Percentiles rank a stretch among this genome's conserved stretches.
Evolutionary conservation across 495 filamentous ascomycete genomes (phyloP).

Genomic region (Penicillium coffeae): DNA sequence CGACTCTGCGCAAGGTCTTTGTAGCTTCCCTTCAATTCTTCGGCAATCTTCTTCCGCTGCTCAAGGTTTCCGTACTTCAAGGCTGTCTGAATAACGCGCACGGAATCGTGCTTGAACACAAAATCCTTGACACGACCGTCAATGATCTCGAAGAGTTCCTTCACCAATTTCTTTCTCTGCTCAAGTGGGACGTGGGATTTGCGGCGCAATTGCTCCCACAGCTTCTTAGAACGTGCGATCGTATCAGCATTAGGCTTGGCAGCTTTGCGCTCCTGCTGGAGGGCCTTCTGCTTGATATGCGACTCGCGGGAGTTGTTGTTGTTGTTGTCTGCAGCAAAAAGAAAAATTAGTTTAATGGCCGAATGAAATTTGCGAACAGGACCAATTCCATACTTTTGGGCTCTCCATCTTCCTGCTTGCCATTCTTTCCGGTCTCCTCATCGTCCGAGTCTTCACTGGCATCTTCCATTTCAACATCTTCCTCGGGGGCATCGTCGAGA

Average conservation of each 20-base stretch:
- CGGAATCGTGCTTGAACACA: constrained; percentile 96
- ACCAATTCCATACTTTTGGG: constrained; percentile 27
- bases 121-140: constrained; percentile 89
- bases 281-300: constrained; percentile 86
- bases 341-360: not conserved
- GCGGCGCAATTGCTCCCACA: constrained; percentile 90
- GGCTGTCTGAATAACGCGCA: constrained; percentile 90
- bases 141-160: constrained; percentile 85
- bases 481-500: constrained; percentile 24
- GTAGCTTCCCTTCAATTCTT: constrained; percentile 83
- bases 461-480: constrained; percentile 39
- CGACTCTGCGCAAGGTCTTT: constrained; percentile 81
- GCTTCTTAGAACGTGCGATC: constrained; percentile 85
- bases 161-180: constrained; percentile 79
- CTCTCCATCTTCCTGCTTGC: no score
- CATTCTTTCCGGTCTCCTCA: constrained; percentile 10
- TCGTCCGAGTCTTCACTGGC: constrained; percentile 26
- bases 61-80: constrained; percentile 87
- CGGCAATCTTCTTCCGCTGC: constrained; percentile 81
- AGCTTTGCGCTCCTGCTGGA: constrained; percentile 83
- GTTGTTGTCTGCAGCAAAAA: constrained; percentile 1
- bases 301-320: constrained; percentile 65
- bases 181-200: constrained; percentile 86
- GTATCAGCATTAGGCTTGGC: constrained; percentile 88
- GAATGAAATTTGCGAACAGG: no score